These are phyloP conservation scores for Smallanthus sonchifolius DNA, from an alignment of 129 eudicot genomes.

Conservation along the genomic window DNA sequence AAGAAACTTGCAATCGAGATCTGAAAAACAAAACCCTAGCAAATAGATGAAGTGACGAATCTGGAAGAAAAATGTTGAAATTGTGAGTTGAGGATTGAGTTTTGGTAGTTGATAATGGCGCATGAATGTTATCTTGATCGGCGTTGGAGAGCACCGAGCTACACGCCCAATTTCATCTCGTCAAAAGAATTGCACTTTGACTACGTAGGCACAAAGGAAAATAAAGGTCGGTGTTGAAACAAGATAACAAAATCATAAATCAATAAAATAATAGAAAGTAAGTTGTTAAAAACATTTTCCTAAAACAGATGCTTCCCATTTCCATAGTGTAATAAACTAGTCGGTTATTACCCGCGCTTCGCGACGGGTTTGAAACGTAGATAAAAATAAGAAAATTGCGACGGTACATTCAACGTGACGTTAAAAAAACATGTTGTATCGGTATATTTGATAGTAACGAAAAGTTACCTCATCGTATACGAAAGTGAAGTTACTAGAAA, in stretches of 20 bases:
- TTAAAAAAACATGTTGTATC: too few species aligned
- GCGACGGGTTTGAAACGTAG: too few species aligned
- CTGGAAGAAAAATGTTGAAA: background rate
- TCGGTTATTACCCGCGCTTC: too few species aligned
- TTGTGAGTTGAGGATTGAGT: background rate
- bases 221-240: constrained; percentile 23
- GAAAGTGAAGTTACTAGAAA: too few species aligned
- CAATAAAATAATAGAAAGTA: background rate
- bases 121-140: constrained; percentile 13
- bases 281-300: background rate
- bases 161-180: constrained; percentile 17
- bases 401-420: too few species aligned
- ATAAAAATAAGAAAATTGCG: too few species aligned
- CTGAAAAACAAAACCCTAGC: constrained; percentile 24
- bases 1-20: constrained; percentile 6
- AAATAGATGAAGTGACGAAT: background rate
- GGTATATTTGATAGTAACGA: too few species aligned
- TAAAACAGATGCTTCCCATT: background rate
- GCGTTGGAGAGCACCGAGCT: constrained; percentile 24
- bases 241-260: background rate
- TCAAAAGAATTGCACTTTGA: constrained; percentile 13
- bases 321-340: too few species aligned
- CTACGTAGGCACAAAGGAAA: constrained; percentile 21
- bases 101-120: constrained; percentile 4
- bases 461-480: too few species aligned